Base-by-base conservation (phyloP, 2,329 filamentous ascomycete genomes). In the Fusarium sarcochroum region DNA sequence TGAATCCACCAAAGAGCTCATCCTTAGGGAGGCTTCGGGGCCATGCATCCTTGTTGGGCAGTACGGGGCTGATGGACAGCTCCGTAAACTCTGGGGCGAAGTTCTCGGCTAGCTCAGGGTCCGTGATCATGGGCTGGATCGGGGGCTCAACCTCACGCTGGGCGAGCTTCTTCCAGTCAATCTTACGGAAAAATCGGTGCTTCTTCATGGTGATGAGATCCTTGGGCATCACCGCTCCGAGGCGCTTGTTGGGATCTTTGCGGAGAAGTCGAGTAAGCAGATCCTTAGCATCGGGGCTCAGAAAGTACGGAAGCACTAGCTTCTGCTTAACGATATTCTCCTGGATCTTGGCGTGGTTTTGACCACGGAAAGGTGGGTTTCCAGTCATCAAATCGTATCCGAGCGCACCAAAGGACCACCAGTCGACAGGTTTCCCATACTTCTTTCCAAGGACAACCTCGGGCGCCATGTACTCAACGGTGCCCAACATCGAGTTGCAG, bases 391-490 rank as follows among this genome's bases (percentile, higher is more conserved):
- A 85, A 78, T 99, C 96, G 79, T 91, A 97, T 34, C 93, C 94
- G 45, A 99, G 87, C 4, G 95, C 94, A 35, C 97, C 96, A 46
- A 99, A 90, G 6, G 94, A 97, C 96, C 96, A 99, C 95, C 95
- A 99, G 81, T 99, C 96, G 18, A 98, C 97, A 2, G 94, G 91
- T 79, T 94, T 95, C 75, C 95, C 94, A 78, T 99, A 99, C 70
- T 93, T 90, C 69, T 92, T 90, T 64, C 94, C 94, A 66, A 90
- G 87, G 63, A 99, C 89, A 51, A 99, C 92, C 81, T 99, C 96
- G 1, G 96, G 96, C 0, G 96, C 97, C 96, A 99, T 99, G 86
- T 99, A 99, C 78, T 98, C 96, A 60, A 98, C 91, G 0, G 96
- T 99, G 50, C 96, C 96, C 11, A 98, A 89, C 70, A 98, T 91